Evolutionary conservation across 768 basidiomycete genomes (phyloP).

Genomic region (Porpolomopsis calyptriformis): DNA sequence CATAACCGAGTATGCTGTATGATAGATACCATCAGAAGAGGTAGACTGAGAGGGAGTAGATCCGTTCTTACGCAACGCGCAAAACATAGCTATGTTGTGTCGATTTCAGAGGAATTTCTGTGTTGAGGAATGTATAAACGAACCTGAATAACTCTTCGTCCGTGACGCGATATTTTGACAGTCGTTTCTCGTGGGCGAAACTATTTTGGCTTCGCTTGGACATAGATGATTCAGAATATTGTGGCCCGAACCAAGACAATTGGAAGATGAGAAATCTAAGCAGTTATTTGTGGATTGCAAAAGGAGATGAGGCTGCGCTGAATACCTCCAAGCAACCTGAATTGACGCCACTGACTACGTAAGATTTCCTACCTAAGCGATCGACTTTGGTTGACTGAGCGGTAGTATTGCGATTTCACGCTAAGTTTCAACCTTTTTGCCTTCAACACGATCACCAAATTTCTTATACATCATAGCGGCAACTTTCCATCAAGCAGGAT

Average conservation of each 20-base stretch:
- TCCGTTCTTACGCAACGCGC: conserved; percentile 64
- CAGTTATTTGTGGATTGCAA: background rate
- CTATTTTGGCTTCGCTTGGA: conserved; percentile 72
- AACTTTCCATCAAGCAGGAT: too few relatives aligned
- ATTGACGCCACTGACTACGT: background rate
- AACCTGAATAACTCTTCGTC: conserved; percentile 86
- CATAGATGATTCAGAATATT: conserved; percentile 27
- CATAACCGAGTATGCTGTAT: conserved; percentile 58
- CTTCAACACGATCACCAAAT: too few relatives aligned
- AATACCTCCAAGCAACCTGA: background rate
- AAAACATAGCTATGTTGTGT: conserved; percentile 54
- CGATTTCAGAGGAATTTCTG: conserved; percentile 1
- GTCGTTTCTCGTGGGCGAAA: conserved; percentile 56
- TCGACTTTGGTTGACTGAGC: too few relatives aligned
- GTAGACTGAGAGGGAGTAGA: conserved; percentile 6
- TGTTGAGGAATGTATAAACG: conserved; percentile 11
- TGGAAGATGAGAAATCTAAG: background rate
- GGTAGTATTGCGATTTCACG: too few relatives aligned
- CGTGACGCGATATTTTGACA: conserved; percentile 66
- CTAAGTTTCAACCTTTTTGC: too few relatives aligned
- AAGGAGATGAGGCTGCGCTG: background rate
- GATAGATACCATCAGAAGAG: conserved; percentile 9
- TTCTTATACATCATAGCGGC: too few relatives aligned
- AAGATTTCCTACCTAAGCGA: too few relatives aligned
- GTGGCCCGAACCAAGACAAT: background rate